Evolutionary conservation across 2,329 filamentous ascomycete genomes (phyloP).

Genomic region (Apiospora aurea): DNA sequence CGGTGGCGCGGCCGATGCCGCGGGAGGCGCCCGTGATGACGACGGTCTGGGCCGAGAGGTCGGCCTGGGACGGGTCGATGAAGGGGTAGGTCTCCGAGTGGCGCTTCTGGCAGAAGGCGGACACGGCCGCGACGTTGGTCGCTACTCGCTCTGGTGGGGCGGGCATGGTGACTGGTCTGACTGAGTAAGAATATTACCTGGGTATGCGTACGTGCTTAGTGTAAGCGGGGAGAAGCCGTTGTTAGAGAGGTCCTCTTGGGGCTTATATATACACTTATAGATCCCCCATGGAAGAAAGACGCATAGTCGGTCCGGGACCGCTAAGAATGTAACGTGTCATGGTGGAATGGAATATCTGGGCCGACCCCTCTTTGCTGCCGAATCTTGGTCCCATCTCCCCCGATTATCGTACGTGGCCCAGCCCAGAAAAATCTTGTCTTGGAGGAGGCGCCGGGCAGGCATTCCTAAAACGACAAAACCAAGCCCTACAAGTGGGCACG

Average conservation of each 20-base stretch:
- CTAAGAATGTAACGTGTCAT: background rate
- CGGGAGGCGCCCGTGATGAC: slow-evolving; percentile 47
- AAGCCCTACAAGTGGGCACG: background rate
- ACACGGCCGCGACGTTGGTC: background rate
- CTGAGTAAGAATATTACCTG: background rate
- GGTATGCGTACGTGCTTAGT: background rate
- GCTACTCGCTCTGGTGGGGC: background rate
- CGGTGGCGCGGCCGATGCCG: slow-evolving; percentile 44
- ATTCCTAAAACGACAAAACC: background rate
- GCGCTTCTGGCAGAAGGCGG: background rate
- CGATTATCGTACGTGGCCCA: background rate
- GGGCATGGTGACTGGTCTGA: background rate
- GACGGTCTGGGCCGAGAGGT: slow-evolving; percentile 42
- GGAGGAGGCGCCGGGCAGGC: background rate
- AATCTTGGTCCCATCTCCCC: background rate
- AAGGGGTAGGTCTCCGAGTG: slow-evolving; percentile 42
- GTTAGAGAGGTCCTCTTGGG: background rate
- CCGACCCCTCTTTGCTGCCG: background rate
- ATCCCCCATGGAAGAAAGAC: background rate
- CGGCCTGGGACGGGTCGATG: slow-evolving; percentile 39
- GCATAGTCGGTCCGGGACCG: background rate
- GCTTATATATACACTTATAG: background rate
- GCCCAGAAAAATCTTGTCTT: background rate
- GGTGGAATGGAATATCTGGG: background rate
- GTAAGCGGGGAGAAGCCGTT: background rate